phyloP scores from a whole-genome alignment of 2,329 filamentous ascomycete species.

The Dothistroma septosporum region DNA sequence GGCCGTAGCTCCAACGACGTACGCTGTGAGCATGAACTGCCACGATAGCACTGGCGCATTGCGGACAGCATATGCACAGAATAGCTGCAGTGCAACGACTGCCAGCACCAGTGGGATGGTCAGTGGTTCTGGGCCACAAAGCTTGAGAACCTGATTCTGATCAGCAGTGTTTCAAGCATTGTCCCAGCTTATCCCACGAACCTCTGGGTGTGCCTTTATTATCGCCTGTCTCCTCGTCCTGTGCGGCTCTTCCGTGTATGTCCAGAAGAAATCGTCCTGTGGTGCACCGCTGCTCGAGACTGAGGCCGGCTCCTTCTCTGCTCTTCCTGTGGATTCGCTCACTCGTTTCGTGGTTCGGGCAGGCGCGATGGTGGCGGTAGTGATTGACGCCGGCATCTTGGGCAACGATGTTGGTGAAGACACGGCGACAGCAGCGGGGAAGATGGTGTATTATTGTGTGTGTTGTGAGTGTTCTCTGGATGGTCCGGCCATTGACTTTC shows the following conservation, averaged over 20 bases:
- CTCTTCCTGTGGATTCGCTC: not conserved
- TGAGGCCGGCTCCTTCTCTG: constrained; percentile 20
- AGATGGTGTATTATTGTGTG: not conserved
- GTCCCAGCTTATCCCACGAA: constrained; percentile 37
- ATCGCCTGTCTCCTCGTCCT: constrained; percentile 85
- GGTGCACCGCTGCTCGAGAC: constrained; percentile 17
- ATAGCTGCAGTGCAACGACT: constrained; percentile 78
- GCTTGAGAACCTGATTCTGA: constrained; percentile 72
- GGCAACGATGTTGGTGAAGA: constrained; percentile 5
- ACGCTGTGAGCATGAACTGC: constrained; percentile 81
- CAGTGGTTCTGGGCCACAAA: constrained; percentile 91
- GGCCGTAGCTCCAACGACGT: constrained; percentile 86
- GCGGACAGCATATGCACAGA: constrained; percentile 71
- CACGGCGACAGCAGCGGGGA: not conserved
- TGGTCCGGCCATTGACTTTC: not conserved
- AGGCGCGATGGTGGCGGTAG: constrained; percentile 25
- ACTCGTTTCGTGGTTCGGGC: constrained; percentile 1
- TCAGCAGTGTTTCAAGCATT: constrained; percentile 7
- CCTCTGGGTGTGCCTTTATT: constrained; percentile 97
- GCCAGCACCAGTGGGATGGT: constrained; percentile 87
- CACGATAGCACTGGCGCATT: constrained; percentile 75
- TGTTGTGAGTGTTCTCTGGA: not conserved
- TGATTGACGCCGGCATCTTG: constrained; percentile 25
- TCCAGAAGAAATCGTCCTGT: constrained; percentile 83
- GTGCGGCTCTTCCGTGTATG: constrained; percentile 97